Percentiles rank a stretch among this genome's conserved stretches.
phyloP scores from a whole-genome alignment of 208 protist species.

The Balamuthia mandrillaris region DNA sequence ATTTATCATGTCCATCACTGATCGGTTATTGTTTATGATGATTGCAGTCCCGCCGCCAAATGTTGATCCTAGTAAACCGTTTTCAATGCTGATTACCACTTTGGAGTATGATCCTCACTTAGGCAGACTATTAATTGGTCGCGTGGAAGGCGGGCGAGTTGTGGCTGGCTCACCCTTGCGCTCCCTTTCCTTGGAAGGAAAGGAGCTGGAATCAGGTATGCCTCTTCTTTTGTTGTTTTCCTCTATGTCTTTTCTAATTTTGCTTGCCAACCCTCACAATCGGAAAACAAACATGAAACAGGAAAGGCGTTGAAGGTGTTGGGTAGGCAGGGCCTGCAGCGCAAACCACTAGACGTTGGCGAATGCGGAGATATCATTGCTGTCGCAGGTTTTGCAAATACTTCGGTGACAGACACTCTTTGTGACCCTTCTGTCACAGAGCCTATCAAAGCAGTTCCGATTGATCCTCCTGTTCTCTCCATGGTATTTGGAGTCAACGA shows the following conservation, averaged over 20 bases:
- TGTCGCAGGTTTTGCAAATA: constrained; percentile 60
- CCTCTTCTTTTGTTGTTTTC: constrained; percentile 19
- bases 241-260: not conserved
- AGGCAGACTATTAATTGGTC: constrained; percentile 87
- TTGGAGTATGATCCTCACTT: constrained; percentile 82
- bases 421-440: constrained; percentile 7
- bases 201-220: constrained; percentile 74
- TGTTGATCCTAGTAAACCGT: constrained; percentile 37
- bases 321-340: constrained; percentile 49
- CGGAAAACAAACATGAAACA: not conserved
- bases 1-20: no score
- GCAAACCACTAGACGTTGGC: constrained; percentile 46
- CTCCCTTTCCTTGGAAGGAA: constrained; percentile 76
- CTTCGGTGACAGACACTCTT: constrained; percentile 67
- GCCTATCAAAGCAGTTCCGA: constrained; percentile 68
- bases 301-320: constrained; percentile 61
- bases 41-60: constrained; percentile 12
- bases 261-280: no score
- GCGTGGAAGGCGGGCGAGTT: constrained; percentile 83
- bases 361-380: constrained; percentile 67
- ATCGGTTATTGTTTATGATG: not conserved
- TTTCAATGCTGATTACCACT: constrained; percentile 92
- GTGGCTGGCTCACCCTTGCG: constrained; percentile 81
- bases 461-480: constrained; percentile 85
- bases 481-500: constrained; percentile 70